A percentile compares a stretch with the other conserved stretches of the same genome.
Conservation (phyloP, 768 basidiomycete species). For the Lyophyllum decastes region DNA sequence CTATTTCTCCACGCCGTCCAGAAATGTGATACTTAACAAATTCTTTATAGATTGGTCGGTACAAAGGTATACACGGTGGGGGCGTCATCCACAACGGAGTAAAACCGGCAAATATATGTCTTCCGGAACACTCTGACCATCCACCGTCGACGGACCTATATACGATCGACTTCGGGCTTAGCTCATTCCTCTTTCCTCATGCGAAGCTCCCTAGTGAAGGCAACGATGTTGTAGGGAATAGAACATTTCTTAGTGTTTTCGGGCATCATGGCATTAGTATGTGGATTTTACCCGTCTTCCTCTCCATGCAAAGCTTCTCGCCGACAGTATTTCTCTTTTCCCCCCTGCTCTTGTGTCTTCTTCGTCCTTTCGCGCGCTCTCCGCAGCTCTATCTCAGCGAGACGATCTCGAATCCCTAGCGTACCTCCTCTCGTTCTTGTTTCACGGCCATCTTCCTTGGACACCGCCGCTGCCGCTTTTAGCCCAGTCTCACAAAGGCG, state of each 20-base stretch:
- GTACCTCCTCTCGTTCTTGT: slow-evolving; percentile 33
- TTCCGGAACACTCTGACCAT: slow-evolving; percentile 4
- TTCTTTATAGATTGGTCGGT: slow-evolving; percentile 25
- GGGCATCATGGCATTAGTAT: slow-evolving; percentile 33
- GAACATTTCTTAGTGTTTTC: slow-evolving; percentile 30
- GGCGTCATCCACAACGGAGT: slow-evolving; percentile 32
- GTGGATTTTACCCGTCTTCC: neutral
- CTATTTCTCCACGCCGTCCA: neutral
- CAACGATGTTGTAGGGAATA: slow-evolving; percentile 27
- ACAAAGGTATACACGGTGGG: slow-evolving; percentile 22
- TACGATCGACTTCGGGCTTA: slow-evolving; percentile 31
- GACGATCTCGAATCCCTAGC: slow-evolving; percentile 39
- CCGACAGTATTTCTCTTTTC: neutral
- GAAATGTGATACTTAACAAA: neutral
- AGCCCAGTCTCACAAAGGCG: neutral
- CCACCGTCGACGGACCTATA: slow-evolving; percentile 13
- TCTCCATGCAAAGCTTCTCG: neutral
- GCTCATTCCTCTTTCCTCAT: slow-evolving; percentile 13
- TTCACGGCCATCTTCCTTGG: slow-evolving; percentile 34
- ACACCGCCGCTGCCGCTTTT: neutral
- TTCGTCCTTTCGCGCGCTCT: neutral
- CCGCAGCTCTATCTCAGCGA: slow-evolving; percentile 31
- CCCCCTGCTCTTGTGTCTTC: too few species aligned
- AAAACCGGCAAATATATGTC: slow-evolving; percentile 33
- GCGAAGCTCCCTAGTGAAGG: slow-evolving; percentile 18